A percentile compares a stretch with the other conserved stretches of the same genome.
These are phyloP conservation scores for Violaceomyces palustris DNA, from an alignment of 1,284 basidiomycete genomes.

Conservation along the genomic window DNA sequence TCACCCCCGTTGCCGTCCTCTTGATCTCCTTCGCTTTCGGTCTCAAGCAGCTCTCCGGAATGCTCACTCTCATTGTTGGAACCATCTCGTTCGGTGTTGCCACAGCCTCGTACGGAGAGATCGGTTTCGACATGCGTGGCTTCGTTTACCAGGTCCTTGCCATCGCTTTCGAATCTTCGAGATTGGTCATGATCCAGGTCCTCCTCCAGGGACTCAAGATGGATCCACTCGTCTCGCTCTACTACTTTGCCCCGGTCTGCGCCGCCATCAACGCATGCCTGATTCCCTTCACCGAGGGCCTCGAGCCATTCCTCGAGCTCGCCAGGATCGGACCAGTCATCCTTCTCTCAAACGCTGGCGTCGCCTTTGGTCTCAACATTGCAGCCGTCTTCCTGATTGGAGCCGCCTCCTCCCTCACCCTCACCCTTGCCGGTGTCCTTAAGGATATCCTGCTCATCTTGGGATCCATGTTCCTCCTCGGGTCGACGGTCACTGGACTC, in stretches of 20 bases:
- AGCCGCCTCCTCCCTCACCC: conserved; percentile 75
- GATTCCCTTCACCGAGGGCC: conserved; percentile 82
- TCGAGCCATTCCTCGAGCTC: conserved; percentile 76
- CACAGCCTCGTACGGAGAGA: conserved; percentile 79
- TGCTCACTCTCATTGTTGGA: conserved; percentile 74
- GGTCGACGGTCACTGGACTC: conserved; percentile 69
- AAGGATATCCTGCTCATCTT: conserved; percentile 89
- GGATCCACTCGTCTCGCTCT: conserved; percentile 90
- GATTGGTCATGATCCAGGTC: conserved; percentile 93
- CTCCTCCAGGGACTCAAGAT: conserved; percentile 89
- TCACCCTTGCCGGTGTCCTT: conserved; percentile 91
- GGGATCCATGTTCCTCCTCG: conserved; percentile 80
- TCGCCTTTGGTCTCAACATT: conserved; percentile 87
- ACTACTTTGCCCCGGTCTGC: conserved; percentile 72
- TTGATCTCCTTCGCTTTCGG: conserved; percentile 87
- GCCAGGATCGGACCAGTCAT: conserved; percentile 69
- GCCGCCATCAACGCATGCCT: conserved; percentile 78
- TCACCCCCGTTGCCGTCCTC: conserved; percentile 91
- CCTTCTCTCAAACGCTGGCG: conserved; percentile 74
- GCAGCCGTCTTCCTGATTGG: conserved; percentile 92
- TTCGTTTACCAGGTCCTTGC: conserved; percentile 62
- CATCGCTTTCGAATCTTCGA: conserved; percentile 72
- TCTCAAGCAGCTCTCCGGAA: conserved; percentile 79
- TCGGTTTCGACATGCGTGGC: conserved; percentile 76
- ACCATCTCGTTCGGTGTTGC: conserved; percentile 89